These are phyloP conservation scores for Gyromitra esculenta DNA, from an alignment of 2,329 filamentous ascomycete genomes.

Conservation along the genomic window DNA sequence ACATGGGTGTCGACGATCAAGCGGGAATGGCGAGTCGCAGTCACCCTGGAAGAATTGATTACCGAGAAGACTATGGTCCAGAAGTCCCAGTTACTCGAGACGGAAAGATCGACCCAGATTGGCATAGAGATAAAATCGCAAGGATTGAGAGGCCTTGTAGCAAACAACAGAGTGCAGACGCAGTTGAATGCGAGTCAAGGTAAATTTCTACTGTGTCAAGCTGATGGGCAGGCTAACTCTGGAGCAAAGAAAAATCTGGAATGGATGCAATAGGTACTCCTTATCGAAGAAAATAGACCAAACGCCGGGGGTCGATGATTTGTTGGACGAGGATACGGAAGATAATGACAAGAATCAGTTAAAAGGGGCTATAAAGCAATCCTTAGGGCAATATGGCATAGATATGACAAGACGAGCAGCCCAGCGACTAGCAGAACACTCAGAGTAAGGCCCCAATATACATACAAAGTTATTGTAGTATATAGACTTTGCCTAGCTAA, in stretches of 20 bases:
- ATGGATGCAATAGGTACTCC: neutral
- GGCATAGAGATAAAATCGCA: constrained; percentile 33
- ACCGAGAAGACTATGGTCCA: constrained; percentile 26
- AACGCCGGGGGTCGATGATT: neutral
- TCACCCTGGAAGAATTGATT: neutral
- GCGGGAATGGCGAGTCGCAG: neutral
- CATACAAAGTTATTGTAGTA: neutral
- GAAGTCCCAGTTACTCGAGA: constrained; percentile 27
- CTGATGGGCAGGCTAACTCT: neutral
- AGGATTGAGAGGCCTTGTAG: neutral
- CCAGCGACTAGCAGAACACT: neutral
- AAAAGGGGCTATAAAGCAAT: constrained; percentile 11
- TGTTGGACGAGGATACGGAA: neutral
- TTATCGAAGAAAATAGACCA: neutral
- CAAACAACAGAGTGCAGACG: neutral
- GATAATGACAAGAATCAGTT: neutral
- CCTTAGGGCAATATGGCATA: constrained; percentile 10
- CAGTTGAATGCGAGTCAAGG: neutral
- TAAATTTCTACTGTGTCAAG: neutral
- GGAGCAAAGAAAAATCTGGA: neutral
- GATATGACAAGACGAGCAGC: neutral
- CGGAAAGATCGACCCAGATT: constrained; percentile 22
- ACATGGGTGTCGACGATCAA: neutral
- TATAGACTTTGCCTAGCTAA: neutral
- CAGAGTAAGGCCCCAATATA: neutral